Conservation (phyloP, 352 stramenopile genomes). For the Pythium coloratum region DNA sequence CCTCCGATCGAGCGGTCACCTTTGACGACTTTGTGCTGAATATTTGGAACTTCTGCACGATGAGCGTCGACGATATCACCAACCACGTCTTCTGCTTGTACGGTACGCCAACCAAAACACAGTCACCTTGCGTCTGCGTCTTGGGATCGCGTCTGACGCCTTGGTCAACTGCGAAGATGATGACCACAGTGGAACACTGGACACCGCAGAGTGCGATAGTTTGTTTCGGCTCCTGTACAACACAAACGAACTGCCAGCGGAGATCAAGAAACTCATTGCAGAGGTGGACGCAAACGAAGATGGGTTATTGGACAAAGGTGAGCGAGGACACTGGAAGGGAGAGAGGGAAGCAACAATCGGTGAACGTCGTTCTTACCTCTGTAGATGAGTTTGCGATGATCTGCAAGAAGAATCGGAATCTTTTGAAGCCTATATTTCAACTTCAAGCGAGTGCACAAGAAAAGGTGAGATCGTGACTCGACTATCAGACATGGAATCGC, state of each 20-base stretch:
- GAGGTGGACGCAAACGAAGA: constrained; percentile 37
- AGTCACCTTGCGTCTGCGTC: neutral
- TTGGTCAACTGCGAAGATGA: constrained; percentile 31
- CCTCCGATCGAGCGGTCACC: constrained; percentile 32
- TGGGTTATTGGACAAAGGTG: constrained; percentile 34
- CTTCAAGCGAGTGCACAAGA: constrained; percentile 33
- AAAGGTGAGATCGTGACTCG: constrained; percentile 21
- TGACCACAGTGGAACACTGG: constrained; percentile 43
- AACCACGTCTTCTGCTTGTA: constrained; percentile 51
- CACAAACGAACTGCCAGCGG: constrained; percentile 37
- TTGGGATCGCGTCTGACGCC: neutral
- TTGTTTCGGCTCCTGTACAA: constrained; percentile 55
- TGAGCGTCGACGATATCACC: constrained; percentile 39
- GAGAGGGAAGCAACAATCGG: no score
- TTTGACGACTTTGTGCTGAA: constrained; percentile 67
- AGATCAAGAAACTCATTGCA: constrained; percentile 36
- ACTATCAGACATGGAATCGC: neutral
- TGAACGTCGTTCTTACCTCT: neutral
- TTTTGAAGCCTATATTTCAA: constrained; percentile 45
- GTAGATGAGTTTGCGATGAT: constrained; percentile 45
- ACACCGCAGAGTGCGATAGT: constrained; percentile 49
- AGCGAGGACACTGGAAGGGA: neutral
- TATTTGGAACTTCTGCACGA: constrained; percentile 65
- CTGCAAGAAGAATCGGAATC: constrained; percentile 36
- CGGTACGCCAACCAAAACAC: constrained; percentile 18